These are phyloP conservation scores for Termitomyces sp. DNA, from an alignment of 768 basidiomycete genomes.

Conservation along the genomic window DNA sequence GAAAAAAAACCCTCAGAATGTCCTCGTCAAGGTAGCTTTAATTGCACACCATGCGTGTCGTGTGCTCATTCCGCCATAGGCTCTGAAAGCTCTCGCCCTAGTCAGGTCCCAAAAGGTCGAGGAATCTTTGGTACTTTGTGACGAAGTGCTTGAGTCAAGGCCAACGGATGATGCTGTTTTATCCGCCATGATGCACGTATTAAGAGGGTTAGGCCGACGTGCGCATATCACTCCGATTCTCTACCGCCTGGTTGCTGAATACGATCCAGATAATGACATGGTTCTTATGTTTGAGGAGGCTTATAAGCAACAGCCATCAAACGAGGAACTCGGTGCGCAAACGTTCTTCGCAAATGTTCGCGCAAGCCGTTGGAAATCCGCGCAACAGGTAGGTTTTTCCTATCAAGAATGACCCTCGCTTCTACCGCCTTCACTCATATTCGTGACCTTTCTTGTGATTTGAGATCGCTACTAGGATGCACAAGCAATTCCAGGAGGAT, in stretches of 20 bases:
- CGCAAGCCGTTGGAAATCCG: constrained; percentile 79
- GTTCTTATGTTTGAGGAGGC: constrained; percentile 84
- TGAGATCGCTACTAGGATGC: constrained; percentile 75
- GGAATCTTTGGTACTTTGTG: constrained; percentile 72
- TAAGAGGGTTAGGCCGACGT: constrained; percentile 73
- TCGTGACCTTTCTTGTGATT: constrained; percentile 6
- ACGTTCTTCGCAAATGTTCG: constrained; percentile 84
- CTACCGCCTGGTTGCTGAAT: constrained; percentile 4
- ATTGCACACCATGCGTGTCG: constrained; percentile 9
- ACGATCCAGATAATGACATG: constrained; percentile 60
- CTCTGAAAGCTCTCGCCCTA: constrained; percentile 80
- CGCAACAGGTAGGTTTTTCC: constrained; percentile 57
- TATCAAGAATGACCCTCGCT: not conserved
- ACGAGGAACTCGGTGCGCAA: constrained; percentile 81
- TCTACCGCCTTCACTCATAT: not conserved
- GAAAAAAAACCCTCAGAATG: constrained; percentile 77
- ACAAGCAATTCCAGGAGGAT: constrained; percentile 80
- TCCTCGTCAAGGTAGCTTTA: constrained; percentile 56
- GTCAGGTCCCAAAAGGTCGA: constrained; percentile 84
- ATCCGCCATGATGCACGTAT: constrained; percentile 79
- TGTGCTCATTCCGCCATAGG: constrained; percentile 32
- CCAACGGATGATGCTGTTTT: constrained; percentile 71
- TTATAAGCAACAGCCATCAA: constrained; percentile 72
- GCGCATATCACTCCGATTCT: constrained; percentile 17
- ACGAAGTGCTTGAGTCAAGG: constrained; percentile 72